Evolutionary conservation across 2,329 filamentous ascomycete genomes (phyloP), one percentile per base, ranked within the genome.

Genomic region (Davidsoniella neocaledoniae): DNA sequence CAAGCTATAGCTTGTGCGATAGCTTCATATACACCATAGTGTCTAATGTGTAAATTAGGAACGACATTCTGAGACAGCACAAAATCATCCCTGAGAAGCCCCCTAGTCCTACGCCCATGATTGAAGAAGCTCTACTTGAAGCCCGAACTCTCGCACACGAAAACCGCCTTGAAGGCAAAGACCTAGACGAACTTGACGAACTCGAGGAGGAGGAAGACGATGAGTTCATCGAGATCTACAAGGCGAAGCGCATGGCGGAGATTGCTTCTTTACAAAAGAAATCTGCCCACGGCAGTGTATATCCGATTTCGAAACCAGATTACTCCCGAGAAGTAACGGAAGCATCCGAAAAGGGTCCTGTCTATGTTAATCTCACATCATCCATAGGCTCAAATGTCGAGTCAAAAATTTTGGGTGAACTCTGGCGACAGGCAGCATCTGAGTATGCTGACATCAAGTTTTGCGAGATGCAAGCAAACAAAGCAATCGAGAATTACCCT

Each of bases 81-180:
- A 86, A 87, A 56, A 74, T 98, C 57, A 96, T 98, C 54, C 91
- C 91, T n/a, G 88, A 96, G 63, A 96, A 94, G 63, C 87, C 90
- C 0, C 87, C 88, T 2, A 94, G 90, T 43, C 91, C 91, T 2
- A 95, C 91, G 2, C 87, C 88, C 5, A 81, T 94, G 68, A 95
- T 98, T 59, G 83, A 98, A 67, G 90, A 96, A 70, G 91, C 91
- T 3, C 77, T 98, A 43, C 65, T 82, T 17, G 85, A 94, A 68
- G 91, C 85, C 10, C 77, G 84, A 52, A 72, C 80, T 58, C 72
- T 93, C 54, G 88, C 88, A 25, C 81, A 96, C 60, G 90, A 95
- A 62, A 95, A 95, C 63, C 73, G 91, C 48, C 70, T 98, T 1
- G 88, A 96, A 63, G 86, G 88, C 57, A 96, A 95, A 62, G 87